Conservation (phyloP, 305 asterid genomes). For the Plantago lanceolata region DNA sequence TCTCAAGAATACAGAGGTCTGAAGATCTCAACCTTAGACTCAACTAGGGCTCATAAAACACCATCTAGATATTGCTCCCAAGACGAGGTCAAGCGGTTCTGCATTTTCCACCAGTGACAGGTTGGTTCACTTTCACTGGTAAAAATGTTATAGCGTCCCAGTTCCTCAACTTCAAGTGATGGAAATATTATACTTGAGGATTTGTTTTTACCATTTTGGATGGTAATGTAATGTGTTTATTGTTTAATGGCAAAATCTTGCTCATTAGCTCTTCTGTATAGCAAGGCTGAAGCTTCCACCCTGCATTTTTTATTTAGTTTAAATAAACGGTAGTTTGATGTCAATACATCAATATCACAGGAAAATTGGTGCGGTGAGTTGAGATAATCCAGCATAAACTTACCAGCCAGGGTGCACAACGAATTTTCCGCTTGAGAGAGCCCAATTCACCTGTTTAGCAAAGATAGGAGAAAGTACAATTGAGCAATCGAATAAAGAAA, state of each 20-base stretch:
- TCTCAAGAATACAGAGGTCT: neutral
- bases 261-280: slow-evolving; percentile 92
- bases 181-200: slow-evolving; percentile 19
- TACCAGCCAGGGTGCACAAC: slow-evolving; percentile 99
- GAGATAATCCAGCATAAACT: slow-evolving; percentile 21
- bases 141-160: slow-evolving; percentile 14
- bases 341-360: slow-evolving; percentile 2
- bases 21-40: slow-evolving; percentile 7
- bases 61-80: slow-evolving; percentile 28
- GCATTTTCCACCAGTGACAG: slow-evolving; percentile 14
- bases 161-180: slow-evolving; percentile 20
- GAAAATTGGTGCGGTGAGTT: neutral
- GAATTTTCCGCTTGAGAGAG: slow-evolving; percentile 60
- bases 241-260: slow-evolving; percentile 78
- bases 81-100: slow-evolving; percentile 21
- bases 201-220: slow-evolving; percentile 22
- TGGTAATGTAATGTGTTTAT: slow-evolving; percentile 32
- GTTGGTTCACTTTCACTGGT: slow-evolving; percentile 22
- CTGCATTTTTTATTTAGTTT: slow-evolving; percentile 41
- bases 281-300: slow-evolving; percentile 97
- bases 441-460: slow-evolving; percentile 79
- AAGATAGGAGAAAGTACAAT: slow-evolving; percentile 8
- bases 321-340: slow-evolving; percentile 20
- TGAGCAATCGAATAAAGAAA: neutral
- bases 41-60: slow-evolving; percentile 11